phyloP scores from a whole-genome alignment of 805 yeast species.

The Spathaspora sp. region DNA sequence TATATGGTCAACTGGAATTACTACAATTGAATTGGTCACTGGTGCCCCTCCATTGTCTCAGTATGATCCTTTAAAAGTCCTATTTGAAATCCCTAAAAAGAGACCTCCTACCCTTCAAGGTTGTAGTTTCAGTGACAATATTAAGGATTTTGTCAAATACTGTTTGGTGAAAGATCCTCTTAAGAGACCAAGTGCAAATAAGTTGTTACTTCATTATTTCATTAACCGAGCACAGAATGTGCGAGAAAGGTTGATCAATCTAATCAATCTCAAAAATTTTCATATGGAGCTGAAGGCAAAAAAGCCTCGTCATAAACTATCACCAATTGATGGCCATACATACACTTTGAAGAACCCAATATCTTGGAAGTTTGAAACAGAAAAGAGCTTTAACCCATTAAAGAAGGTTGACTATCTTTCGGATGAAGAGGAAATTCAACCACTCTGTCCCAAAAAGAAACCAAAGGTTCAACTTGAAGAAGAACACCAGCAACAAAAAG shows the following conservation, averaged over 20 bases:
- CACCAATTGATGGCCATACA: not conserved
- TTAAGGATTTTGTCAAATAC: constrained; percentile 60
- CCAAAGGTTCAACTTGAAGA: constrained; percentile 1
- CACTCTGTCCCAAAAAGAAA: not conserved
- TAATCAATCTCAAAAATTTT: constrained; percentile 3
- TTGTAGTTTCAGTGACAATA: constrained; percentile 39
- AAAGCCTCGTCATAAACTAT: constrained; percentile 25
- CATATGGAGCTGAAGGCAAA: constrained; percentile 16
- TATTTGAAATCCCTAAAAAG: constrained; percentile 63
- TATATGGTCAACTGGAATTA: constrained; percentile 95
- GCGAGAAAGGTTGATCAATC: not conserved
- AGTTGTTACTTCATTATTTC: constrained; percentile 53
- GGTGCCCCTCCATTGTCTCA: constrained; percentile 81
- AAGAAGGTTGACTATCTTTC: not conserved
- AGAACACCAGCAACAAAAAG: constrained; percentile 1
- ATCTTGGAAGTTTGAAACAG: not conserved
- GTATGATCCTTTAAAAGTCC: constrained; percentile 71
- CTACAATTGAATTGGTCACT: constrained; percentile 77
- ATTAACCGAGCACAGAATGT: constrained; percentile 26
- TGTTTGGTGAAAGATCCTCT: constrained; percentile 69
- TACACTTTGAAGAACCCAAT: not conserved
- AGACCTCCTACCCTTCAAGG: constrained; percentile 60
- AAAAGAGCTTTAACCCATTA: not conserved
- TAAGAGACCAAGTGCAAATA: constrained; percentile 58
- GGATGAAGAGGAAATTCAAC: not conserved